Percentiles rank a stretch among this genome's conserved stretches.
phyloP scores from a whole-genome alignment of 1,139 yeast species.

The Pichia kudriavzevii region DNA sequence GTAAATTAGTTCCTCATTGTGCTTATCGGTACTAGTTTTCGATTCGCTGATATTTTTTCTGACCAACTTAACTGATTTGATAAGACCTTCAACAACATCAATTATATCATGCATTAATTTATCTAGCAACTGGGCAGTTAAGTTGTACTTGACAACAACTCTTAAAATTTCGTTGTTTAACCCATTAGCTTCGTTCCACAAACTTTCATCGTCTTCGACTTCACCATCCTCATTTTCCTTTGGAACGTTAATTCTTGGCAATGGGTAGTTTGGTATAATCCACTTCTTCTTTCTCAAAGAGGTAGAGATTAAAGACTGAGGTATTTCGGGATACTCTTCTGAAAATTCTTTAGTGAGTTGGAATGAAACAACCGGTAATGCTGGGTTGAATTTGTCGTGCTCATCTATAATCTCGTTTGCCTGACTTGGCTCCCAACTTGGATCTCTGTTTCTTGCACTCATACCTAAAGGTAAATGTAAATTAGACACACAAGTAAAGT shows the following conservation, averaged over 20 bases:
- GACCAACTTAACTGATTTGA: constrained; percentile 34
- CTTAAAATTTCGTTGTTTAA: constrained; percentile 61
- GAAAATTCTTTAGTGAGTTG: constrained; percentile 55
- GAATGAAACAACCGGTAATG: constrained; percentile 88
- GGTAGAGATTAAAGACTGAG: constrained; percentile 72
- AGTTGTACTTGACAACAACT: constrained; percentile 72
- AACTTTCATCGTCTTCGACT: constrained; percentile 8
- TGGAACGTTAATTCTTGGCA: constrained; percentile 40
- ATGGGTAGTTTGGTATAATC: constrained; percentile 84
- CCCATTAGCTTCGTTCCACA: constrained; percentile 24
- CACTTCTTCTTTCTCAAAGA: constrained; percentile 75
- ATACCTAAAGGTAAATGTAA: constrained; percentile 54
- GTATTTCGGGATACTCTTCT: constrained; percentile 65
- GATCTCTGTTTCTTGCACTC: constrained; percentile 18
- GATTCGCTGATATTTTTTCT: constrained; percentile 23
- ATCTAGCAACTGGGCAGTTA: constrained; percentile 66
- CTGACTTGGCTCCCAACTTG: constrained; percentile 5
- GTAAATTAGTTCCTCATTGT: constrained; percentile 27
- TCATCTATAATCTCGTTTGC: constrained; percentile 22
- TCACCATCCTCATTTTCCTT: constrained; percentile 10
- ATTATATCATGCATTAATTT: constrained; percentile 63
- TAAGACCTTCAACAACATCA: constrained; percentile 47
- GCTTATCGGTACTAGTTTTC: constrained; percentile 17
- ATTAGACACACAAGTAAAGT: constrained; percentile 69
- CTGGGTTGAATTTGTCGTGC: constrained; percentile 51